Base-by-base conservation (phyloP, 148 eudicot species). In the Polygonum aviculare region DNA sequence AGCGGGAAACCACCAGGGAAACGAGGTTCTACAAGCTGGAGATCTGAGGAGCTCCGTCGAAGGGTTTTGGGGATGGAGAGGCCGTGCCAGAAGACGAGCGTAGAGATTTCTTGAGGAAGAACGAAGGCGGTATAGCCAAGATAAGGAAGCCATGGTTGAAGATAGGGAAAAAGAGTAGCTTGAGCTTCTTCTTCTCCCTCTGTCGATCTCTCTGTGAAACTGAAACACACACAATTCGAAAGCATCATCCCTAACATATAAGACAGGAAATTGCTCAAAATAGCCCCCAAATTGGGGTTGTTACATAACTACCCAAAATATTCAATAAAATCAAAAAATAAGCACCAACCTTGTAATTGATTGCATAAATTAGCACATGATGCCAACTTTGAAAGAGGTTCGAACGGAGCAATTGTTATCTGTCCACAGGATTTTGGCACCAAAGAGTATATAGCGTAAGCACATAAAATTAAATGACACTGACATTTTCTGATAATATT, bases 111-210 rank as follows among this genome's bases (percentile, higher is more conserved):
- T 87, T 26, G 87, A 84, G 11, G 89, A 84, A 21, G 87, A 83
- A 33, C 89, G 90, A 11, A 91, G 19, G 18, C 90, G 90, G 80
- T 84, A 72, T 45, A 89, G 77, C 89, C 86, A 87, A 18, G 79
- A 78, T 9, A 81, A 75, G 45, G 75, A 84, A 15, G 85, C 86
- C 96, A 91, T 89, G 12, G 75, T 67, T 67, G 72, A 67, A 67
- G 39, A 22, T 31, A 6, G 63, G 63, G 12, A 33, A 33, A 4
- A 57, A 57, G 2, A 57, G 33, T 57, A 57, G 63, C 33, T 55
- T 21, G 2, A 19, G 35, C 36, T 22, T 31, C 69, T 12, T 19
- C 6, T 7, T 62, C 33, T 10, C 38, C 2, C 33, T 10, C 38
- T 6, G 6, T 62, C 38, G 47, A 44, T 44, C 47, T 44, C 45